Evolutionary conservation across 306 rosid genomes (phyloP).

Genomic region (Macrotyloma uniflorum): DNA sequence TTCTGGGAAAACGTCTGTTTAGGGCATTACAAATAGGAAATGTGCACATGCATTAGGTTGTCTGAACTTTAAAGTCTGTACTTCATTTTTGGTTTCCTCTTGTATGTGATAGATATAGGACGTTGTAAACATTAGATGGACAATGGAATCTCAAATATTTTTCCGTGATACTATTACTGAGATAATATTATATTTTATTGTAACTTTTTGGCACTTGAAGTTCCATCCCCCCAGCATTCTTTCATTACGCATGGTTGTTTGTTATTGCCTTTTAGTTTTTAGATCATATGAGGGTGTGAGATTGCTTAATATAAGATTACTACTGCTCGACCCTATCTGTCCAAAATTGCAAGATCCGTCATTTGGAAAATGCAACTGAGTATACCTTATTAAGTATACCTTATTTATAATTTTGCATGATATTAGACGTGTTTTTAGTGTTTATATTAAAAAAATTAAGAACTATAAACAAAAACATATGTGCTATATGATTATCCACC

Average conservation of each 20-base stretch:
- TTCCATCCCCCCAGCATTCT: background rate
- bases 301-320: background rate
- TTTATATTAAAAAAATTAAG: background rate
- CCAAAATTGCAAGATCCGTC: background rate
- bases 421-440: background rate
- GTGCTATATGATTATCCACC: background rate
- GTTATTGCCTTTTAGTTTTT: background rate
- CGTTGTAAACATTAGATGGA: slow-evolving; percentile 23
- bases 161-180: background rate
- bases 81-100: background rate
- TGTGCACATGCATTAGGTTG: background rate
- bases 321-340: background rate
- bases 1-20: background rate
- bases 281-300: background rate
- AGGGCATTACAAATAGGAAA: background rate
- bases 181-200: background rate
- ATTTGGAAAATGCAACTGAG: background rate
- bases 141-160: background rate
- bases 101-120: background rate
- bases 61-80: background rate
- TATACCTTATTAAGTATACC: too few species aligned
- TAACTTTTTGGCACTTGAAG: background rate
- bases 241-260: background rate
- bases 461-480: background rate
- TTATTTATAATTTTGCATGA: background rate